Percentiles rank a stretch among this genome's conserved stretches.
phyloP scores from a whole-genome alignment of 2,329 filamentous ascomycete species.

The Incumbomyces lentus region DNA sequence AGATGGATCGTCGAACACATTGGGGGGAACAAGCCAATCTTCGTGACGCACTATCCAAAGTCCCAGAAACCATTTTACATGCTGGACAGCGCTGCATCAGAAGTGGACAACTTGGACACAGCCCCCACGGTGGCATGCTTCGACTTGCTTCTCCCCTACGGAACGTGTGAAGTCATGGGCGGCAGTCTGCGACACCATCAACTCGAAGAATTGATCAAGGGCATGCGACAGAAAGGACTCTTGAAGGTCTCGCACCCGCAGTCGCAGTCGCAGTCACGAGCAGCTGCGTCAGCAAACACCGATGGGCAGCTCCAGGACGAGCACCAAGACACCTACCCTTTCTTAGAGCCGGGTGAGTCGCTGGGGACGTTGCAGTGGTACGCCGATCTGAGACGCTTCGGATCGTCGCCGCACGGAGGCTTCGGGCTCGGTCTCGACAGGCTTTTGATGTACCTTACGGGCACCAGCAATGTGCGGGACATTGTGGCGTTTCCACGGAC shows the following conservation, averaged over 20 bases:
- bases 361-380: constrained; percentile 67
- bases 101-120: neutral
- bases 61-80: constrained; percentile 89
- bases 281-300: neutral
- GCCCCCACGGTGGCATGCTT: constrained; percentile 69
- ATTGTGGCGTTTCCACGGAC: constrained; percentile 70
- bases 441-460: constrained; percentile 70
- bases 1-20: constrained; percentile 66
- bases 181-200: constrained; percentile 84
- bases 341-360: constrained; percentile 29
- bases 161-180: constrained; percentile 75
- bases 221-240: constrained; percentile 57
- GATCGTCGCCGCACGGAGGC: constrained; percentile 82
- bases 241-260: constrained; percentile 2
- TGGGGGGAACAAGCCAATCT: constrained; percentile 60
- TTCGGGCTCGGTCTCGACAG: constrained; percentile 88
- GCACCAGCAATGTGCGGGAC: constrained; percentile 72
- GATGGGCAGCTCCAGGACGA: neutral
- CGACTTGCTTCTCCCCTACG: constrained; percentile 68
- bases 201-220: constrained; percentile 52
- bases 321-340: constrained; percentile 23
- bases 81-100: constrained; percentile 28
- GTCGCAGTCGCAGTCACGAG: neutral
- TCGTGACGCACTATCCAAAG: constrained; percentile 87
- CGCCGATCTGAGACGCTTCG: constrained; percentile 75